These are phyloP conservation scores for Dujonia santamariae DNA, from an alignment of 1,139 yeast genomes.

Conservation along the genomic window DNA sequence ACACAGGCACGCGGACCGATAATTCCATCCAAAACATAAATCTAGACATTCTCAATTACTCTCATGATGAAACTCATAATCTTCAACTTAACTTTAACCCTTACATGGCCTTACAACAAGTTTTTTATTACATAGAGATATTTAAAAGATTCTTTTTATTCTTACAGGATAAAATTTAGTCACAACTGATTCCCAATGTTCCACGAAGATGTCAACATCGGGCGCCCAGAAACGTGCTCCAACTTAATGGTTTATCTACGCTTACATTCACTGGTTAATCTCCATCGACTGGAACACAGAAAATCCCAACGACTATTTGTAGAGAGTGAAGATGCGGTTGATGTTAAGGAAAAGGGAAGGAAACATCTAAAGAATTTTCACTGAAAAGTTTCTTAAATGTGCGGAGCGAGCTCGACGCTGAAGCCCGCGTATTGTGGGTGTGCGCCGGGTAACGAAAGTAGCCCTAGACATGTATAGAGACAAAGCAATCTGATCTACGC, in stretches of 20 bases:
- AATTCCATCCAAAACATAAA: too few species aligned
- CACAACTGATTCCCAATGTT: slow-evolving; percentile 58
- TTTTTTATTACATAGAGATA: too few species aligned
- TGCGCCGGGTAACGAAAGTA: slow-evolving; percentile 15
- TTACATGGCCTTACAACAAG: too few species aligned
- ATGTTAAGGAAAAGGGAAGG: slow-evolving; percentile 26
- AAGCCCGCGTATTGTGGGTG: too few species aligned
- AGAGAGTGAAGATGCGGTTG: slow-evolving; percentile 47
- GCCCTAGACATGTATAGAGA: slow-evolving; percentile 4
- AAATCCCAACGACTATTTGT: slow-evolving; percentile 19
- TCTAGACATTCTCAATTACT: too few species aligned
- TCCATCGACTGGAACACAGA: slow-evolving; percentile 14
- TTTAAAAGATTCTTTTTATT: too few species aligned
- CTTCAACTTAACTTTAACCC: too few species aligned
- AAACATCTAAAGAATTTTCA: not conserved
- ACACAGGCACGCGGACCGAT: too few species aligned
- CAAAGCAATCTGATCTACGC: slow-evolving; percentile 3
- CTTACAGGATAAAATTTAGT: slow-evolving; percentile 28
- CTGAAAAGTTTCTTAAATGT: not conserved
- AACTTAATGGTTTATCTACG: slow-evolving; percentile 38
- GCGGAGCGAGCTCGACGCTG: too few species aligned
- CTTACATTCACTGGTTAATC: slow-evolving; percentile 30
- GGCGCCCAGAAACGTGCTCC: slow-evolving; percentile 63
- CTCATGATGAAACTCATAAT: too few species aligned
- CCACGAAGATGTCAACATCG: slow-evolving; percentile 47